A percentile compares a stretch with the other conserved stretches of the same genome.
These are phyloP conservation scores for Salicornia ramosissima DNA, from an alignment of 148 eudicot genomes.

Conservation along the genomic window DNA sequence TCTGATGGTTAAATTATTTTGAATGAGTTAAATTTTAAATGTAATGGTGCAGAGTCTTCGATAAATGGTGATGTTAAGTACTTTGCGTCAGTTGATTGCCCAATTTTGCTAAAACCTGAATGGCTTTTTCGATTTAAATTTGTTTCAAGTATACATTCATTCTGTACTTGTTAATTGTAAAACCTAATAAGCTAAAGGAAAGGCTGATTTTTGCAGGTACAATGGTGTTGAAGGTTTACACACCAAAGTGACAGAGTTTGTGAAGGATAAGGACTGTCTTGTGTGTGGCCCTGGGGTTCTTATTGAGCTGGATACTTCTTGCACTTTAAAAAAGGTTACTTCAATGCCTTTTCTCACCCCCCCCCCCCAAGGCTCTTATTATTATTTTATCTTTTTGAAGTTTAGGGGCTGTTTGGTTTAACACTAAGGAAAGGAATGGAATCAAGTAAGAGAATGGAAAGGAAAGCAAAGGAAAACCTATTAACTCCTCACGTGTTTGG, in stretches of 20 bases:
- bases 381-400: too few species aligned
- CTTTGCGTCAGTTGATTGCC: neutral
- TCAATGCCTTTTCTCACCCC: too few species aligned
- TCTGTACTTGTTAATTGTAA: neutral
- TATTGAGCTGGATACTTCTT: conserved; percentile 69
- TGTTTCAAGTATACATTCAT: neutral
- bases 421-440: too few species aligned
- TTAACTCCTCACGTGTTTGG: too few species aligned
- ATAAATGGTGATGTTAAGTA: neutral
- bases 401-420: too few species aligned
- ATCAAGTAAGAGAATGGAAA: too few species aligned
- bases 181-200: too few species aligned
- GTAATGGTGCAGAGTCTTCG: neutral
- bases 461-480: too few species aligned
- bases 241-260: conserved; percentile 84
- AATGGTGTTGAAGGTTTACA: conserved; percentile 96
- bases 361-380: too few species aligned
- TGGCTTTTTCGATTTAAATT: neutral
- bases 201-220: conserved; percentile 43
- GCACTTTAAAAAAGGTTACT: conserved; percentile 67
- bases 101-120: neutral
- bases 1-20: neutral
- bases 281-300: conserved; percentile 93
- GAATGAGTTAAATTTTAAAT: neutral
- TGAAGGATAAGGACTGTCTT: conserved; percentile 74